Evolutionary conservation across 2,329 filamentous ascomycete genomes (phyloP), one percentile per base, ranked within the genome.

Genomic region (Alternaria conjuncta): DNA sequence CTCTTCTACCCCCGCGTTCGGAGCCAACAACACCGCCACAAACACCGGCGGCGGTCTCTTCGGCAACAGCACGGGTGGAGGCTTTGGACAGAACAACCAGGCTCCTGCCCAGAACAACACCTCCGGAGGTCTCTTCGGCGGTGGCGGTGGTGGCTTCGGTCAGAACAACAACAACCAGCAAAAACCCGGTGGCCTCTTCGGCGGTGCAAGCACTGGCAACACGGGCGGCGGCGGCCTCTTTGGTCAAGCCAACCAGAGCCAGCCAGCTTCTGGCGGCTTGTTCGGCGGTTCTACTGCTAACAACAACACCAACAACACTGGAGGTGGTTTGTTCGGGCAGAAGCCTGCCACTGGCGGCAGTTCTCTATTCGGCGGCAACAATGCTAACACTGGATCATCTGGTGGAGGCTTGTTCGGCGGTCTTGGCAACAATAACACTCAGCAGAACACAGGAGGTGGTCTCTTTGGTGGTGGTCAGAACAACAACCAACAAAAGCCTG

Each of bases 201-300:
- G 78, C 23, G 61, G 66, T 21, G 59, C 66, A 7, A 69, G 64
- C 51, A 68, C 71, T 26, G 69, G 77, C 28, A 74, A 80, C 32
- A 73, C 81, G 12, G 80, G 82, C 7, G 82, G 82, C 6, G 82
- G 81, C 6, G 82, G 86, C 2, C 77, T 88, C 4, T 89, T 89
- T 60, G 87, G 87, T 73, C 68, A 72, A 55, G 56, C 67, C 23
- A 68, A 71, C 58, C 64, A 73, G 62, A 55, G 6, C 76, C 45
- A 74, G 45, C 64, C 67, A 21, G 62, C 70, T 25, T 59, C 47
- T 56, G 75, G 78, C 59, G 77, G 83, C 26, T 69, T 86, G 26
- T 86, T 86, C 64, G 81, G 81, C 41, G 78, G 82, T 6, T 89
- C 89, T 66, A 84, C 85, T 13, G 74, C 74, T 45, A 77, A 70